Percentiles rank a stretch among this genome's conserved stretches.
These are phyloP conservation scores for Coniochaeta ligniaria DNA, from an alignment of 2,329 filamentous ascomycete genomes.

Conservation along the genomic window DNA sequence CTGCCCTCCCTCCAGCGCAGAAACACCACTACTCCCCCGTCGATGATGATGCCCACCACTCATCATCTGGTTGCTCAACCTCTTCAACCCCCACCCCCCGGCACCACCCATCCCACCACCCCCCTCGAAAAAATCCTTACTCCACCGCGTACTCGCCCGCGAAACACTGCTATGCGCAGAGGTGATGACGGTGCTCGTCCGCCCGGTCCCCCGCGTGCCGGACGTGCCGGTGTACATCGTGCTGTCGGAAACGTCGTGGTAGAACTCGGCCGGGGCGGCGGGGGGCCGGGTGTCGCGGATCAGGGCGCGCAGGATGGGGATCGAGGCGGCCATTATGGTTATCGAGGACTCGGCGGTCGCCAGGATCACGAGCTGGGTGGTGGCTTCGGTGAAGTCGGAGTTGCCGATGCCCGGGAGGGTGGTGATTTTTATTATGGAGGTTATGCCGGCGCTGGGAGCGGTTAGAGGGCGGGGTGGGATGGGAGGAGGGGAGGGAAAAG, in stretches of 20 bases:
- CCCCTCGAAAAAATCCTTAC: constrained; percentile 2
- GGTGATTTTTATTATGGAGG: constrained; percentile 15
- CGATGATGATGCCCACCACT: background rate
- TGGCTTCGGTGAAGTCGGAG: constrained; percentile 11
- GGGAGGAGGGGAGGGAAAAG: background rate
- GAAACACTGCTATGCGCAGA: constrained; percentile 4
- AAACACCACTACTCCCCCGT: background rate
- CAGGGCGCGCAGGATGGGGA: constrained; percentile 18
- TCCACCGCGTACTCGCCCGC: constrained; percentile 8
- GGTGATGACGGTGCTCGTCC: constrained; percentile 12
- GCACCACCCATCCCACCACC: background rate
- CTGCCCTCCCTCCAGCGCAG: constrained; percentile 5
- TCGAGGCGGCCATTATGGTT: constrained; percentile 23
- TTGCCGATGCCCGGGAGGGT: constrained; percentile 14
- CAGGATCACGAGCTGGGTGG: constrained; percentile 14
- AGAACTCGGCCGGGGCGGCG: constrained; percentile 12
- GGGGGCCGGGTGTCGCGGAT: constrained; percentile 13
- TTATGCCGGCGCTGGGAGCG: constrained; percentile 13
- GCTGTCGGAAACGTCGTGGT: constrained; percentile 5
- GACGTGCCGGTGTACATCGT: constrained; percentile 8
- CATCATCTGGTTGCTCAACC: background rate
- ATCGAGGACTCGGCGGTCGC: constrained; percentile 21
- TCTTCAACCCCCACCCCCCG: background rate
- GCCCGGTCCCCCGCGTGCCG: constrained; percentile 9
- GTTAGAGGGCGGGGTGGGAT: background rate